A percentile compares a stretch with the other conserved stretches of the same genome.
These are phyloP conservation scores for Globisporangium uncinulatum DNA, from an alignment of 352 stramenopile species.

Conservation along the genomic window DNA sequence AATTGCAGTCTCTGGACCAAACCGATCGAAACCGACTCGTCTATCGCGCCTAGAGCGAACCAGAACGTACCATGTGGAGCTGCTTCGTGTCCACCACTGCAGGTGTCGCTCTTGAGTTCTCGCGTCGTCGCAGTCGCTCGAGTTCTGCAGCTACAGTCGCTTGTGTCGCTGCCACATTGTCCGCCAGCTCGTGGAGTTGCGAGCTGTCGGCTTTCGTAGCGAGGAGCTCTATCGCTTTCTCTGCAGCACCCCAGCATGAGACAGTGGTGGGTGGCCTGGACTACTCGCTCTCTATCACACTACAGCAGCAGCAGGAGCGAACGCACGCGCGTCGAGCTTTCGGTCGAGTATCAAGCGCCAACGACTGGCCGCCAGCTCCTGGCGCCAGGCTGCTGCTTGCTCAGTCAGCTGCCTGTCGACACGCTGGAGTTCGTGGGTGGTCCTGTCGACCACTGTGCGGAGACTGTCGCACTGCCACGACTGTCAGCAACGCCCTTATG, in stretches of 20 bases:
- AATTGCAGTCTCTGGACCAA: no score
- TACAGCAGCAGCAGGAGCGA: neutral
- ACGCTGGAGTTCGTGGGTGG: constrained; percentile 11
- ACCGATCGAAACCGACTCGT: no score
- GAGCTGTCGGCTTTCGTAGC: constrained; percentile 26
- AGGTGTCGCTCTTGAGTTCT: constrained; percentile 14
- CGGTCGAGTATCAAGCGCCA: constrained; percentile 20
- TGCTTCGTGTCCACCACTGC: constrained; percentile 22
- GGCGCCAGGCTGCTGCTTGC: constrained; percentile 12
- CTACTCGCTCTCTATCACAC: no score
- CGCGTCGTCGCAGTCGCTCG: constrained; percentile 10
- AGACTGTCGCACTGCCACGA: constrained; percentile 11
- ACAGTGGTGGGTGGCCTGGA: neutral
- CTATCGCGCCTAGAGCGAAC: neutral
- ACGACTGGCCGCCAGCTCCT: constrained; percentile 17
- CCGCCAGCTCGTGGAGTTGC: constrained; percentile 24
- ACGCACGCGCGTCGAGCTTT: constrained; percentile 38
- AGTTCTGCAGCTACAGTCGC: constrained; percentile 21
- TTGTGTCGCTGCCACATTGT: constrained; percentile 23
- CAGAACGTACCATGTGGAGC: constrained; percentile 30
- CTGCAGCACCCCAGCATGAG: constrained; percentile 9
- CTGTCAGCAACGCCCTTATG: no score
- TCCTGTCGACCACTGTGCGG: constrained; percentile 7
- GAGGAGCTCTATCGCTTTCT: constrained; percentile 33
- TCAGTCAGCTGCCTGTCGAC: constrained; percentile 20